Base-by-base conservation (phyloP, 176 grass and related monocot genomes). In the Triticum dicoccoides region DNA sequence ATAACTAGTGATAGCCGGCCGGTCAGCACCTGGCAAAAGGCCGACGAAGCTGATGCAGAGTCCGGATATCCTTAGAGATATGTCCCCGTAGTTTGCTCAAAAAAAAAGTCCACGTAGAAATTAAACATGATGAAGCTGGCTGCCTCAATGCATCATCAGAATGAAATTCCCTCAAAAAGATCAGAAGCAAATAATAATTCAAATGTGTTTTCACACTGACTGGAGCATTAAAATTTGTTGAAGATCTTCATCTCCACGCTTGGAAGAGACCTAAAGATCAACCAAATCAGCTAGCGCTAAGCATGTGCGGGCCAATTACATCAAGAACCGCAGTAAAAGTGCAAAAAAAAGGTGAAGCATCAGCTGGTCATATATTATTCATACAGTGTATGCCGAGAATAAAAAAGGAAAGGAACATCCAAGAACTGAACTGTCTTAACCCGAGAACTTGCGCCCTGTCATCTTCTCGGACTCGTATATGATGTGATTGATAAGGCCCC, bases 401-500 rank as follows among this genome's bases (percentile, higher is more conserved):
- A 44, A 44, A 39, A 44, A 44, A 44, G 41, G 41, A 44, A 44
- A 44, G 41, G 41, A 44, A 11, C 41, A 44, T 44, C 41, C 41
- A 44, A 44, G 41, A 44, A 44, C 41, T 44, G 41, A n/a, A 85
- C 9, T 86, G 54, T 85, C 51, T 86, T 74, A 89, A 80, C 87
- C 81, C 44, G 93, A 96, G 63, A 96, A 94, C 61, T 93, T 96
- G 79, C 87, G 87, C 25, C 93, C 93, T 3, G 90, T 87, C 61
- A 94, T 91, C 89, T 94, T 93, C 88, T 98, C 92, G 1, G 96
- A 96, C 84, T 98, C 92, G 1, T 94, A 91, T 17, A 98, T 81
- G 15, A 96, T 94, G 80, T 98, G 96, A 91, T 98, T 98, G 82
- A 98, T 98, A 81, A 98, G 96, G 47, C 93, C 93, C 78, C 95